A percentile compares a stretch with the other conserved stretches of the same genome.
Evolutionary conservation across 2,329 filamentous ascomycete species (phyloP).

Genomic region (Monilinia vaccinii-corymbosi): DNA sequence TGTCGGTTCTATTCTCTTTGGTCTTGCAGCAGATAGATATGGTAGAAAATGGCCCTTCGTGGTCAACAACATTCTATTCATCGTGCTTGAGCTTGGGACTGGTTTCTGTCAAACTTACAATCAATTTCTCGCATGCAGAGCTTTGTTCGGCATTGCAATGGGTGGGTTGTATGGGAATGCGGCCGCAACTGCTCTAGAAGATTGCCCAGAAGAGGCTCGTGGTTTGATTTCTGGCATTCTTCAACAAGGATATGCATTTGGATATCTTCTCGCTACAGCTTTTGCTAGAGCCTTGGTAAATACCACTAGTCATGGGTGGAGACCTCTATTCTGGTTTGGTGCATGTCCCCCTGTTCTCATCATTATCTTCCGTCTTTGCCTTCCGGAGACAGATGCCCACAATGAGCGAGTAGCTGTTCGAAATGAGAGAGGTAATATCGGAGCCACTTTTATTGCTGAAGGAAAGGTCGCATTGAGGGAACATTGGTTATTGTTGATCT

Average conservation of each 20-base stretch:
- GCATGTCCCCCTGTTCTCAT: slow-evolving; percentile 72
- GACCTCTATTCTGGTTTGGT: slow-evolving; percentile 84
- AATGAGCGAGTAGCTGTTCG: slow-evolving; percentile 56
- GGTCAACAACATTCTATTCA: slow-evolving; percentile 64
- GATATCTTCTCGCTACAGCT: slow-evolving; percentile 68
- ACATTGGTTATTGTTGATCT: slow-evolving; percentile 73
- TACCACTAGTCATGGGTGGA: slow-evolving; percentile 72
- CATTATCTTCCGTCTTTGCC: slow-evolving; percentile 66
- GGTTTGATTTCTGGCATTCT: slow-evolving; percentile 76
- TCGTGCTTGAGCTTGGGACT: slow-evolving; percentile 61
- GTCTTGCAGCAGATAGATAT: slow-evolving; percentile 67
- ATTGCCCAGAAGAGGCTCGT: slow-evolving; percentile 38
- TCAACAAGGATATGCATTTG: slow-evolving; percentile 74
- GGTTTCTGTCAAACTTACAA: slow-evolving; percentile 64
- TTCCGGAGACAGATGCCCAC: slow-evolving; percentile 73
- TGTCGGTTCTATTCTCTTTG: slow-evolving; percentile 67
- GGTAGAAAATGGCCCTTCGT: slow-evolving; percentile 77
- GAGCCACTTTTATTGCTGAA: slow-evolving; percentile 62
- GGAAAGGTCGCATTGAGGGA: slow-evolving; percentile 68
- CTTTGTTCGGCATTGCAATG: slow-evolving; percentile 74
- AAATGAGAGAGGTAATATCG: slow-evolving; percentile 48
- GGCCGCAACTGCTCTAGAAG: slow-evolving; percentile 69
- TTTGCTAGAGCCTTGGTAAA: slow-evolving; percentile 59
- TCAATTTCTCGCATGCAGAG: slow-evolving; percentile 61
- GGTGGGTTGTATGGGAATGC: slow-evolving; percentile 73